Base-by-base conservation (phyloP, 2,329 filamentous ascomycete species). In the Venturia effusa region DNA sequence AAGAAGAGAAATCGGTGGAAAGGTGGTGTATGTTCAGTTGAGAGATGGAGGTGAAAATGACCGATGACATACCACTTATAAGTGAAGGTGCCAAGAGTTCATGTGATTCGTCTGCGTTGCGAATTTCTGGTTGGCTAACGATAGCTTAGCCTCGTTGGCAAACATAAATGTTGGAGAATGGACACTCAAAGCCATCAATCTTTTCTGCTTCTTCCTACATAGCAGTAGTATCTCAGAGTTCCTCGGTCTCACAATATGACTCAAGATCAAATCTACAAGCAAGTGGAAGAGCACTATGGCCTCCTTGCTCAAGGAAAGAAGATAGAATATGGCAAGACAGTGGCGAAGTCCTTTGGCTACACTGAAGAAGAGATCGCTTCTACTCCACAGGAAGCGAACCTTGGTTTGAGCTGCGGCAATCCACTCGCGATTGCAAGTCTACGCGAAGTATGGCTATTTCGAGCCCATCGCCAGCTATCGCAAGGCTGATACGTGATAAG, bases 341-440 rank as follows among this genome's bases (percentile, higher is more conserved):
- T 83, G 13, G 81, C 82, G 34, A 75, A 74, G 61, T 77, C 82
- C 0, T 84, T 84, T 67, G 82, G 82, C 3, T 84, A 84, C 69
- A 74, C 74, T 15, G 73, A 76, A 10, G 74, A 79, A 37, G 80
- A 83, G 61, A 77, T 84, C 0, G 69, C 71, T 22, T 70, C 67
- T n/a, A 75, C 80, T 37, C 80, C 81, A 0, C 66, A 75, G 10
- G 77, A 76, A 51, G 72, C 81, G 32, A 84, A 84, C 67, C 73
- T 84, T 3, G 82, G 81, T 0, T 69, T 84, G 4, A 80, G 79
- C 72, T 84, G 81, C 63, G 81, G 82, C 7, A 84, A 83, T 63
- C 81, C 82, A 1, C 64, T 82, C 4, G 80, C 77, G 4, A 72
- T 80, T 8, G 79, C 82, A 2, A 79, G 74, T 39, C 63, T 83